Conservation (phyloP, 768 basidiomycete species). For the Gloeopeniophorella convolvens region DNA sequence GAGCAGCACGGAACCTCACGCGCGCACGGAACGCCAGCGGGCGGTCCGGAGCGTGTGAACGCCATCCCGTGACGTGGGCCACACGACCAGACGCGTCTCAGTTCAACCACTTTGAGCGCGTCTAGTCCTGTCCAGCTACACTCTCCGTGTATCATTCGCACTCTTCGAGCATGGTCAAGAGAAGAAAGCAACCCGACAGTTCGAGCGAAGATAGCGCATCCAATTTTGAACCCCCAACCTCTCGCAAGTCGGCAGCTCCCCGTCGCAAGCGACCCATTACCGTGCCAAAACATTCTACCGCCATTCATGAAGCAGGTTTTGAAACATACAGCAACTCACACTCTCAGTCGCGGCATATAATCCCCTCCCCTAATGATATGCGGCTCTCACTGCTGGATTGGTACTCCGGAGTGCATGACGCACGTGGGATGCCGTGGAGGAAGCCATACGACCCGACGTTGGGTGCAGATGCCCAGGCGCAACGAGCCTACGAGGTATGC, state of each 20-base stretch:
- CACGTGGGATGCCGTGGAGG: slow-evolving; percentile 89
- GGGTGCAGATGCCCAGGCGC: slow-evolving; percentile 55
- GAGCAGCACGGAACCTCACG: too few relatives aligned
- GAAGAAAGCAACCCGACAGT: neutral
- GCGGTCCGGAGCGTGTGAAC: too few relatives aligned
- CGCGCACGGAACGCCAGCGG: too few relatives aligned
- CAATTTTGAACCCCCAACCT: slow-evolving; percentile 4
- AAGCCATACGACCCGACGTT: slow-evolving; percentile 57
- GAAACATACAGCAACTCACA: slow-evolving; percentile 24
- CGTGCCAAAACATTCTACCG: neutral
- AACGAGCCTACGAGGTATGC: slow-evolving; percentile 86
- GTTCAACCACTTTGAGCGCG: too few relatives aligned
- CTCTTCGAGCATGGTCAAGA: slow-evolving; percentile 15
- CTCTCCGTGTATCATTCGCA: too few relatives aligned
- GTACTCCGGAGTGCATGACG: slow-evolving; percentile 62
- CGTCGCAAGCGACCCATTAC: neutral
- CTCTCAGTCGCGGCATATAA: slow-evolving; percentile 41
- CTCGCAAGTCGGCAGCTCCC: neutral
- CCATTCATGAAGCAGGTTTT: neutral
- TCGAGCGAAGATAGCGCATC: slow-evolving; percentile 8
- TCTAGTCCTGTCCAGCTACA: too few relatives aligned
- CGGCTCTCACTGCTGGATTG: slow-evolving; percentile 53
- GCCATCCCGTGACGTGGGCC: too few relatives aligned
- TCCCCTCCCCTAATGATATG: slow-evolving; percentile 36
- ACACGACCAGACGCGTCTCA: too few relatives aligned